phyloP scores from a whole-genome alignment of 106 monocot species.

The Phalaenopsis aphrodite region DNA sequence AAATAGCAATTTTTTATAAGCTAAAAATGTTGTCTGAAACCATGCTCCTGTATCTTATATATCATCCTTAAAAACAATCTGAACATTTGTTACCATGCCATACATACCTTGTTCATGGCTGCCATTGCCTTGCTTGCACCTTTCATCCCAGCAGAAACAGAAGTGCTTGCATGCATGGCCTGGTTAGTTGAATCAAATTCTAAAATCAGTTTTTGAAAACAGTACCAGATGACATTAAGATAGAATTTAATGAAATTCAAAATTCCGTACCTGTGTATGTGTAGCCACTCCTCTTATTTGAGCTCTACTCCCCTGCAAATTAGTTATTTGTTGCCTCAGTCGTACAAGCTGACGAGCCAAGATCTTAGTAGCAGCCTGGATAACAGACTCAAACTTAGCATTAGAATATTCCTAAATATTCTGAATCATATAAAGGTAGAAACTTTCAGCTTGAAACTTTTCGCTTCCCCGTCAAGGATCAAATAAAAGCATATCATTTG shows the following conservation, averaged over 20 bases:
- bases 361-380: conserved; percentile 82
- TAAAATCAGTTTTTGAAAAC: neutral
- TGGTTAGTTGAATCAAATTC: conserved; percentile 17
- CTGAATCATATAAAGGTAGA: neutral
- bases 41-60: neutral
- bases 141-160: conserved; percentile 97
- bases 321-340: conserved; percentile 91
- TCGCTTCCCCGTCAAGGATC: neutral
- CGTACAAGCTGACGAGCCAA: conserved; percentile 94
- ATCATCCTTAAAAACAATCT: neutral
- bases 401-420: neutral
- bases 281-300: conserved; percentile 95
- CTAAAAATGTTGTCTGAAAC: neutral
- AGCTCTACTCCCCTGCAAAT: conserved; percentile 92
- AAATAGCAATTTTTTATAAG: neutral
- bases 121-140: conserved; percentile 99
- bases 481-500: neutral
- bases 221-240: neutral
- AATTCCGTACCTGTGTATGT: conserved; percentile 70
- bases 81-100: neutral
- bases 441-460: neutral
- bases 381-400: neutral
- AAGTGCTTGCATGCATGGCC: conserved; percentile 98
- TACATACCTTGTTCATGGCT: conserved; percentile 89
- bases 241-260: neutral